Base-by-base conservation (phyloP, 2,329 filamentous ascomycete species). In the Penicillium sp. region DNA sequence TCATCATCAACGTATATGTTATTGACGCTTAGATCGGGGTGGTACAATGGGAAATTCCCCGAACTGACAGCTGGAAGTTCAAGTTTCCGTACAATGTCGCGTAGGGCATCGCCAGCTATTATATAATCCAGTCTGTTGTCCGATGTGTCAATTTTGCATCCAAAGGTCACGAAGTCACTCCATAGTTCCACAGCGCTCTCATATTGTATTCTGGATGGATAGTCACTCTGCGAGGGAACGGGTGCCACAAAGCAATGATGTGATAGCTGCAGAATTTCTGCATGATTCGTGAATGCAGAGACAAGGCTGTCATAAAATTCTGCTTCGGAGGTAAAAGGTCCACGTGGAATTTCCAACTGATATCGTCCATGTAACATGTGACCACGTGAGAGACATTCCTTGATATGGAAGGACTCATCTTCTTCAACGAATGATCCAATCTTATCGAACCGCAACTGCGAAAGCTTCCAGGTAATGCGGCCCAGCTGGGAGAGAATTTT, bases 21-120 rank as follows among this genome's bases (percentile, higher is more conserved):
- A 48, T 69, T 69, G 41, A 62, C 57, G 39, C 73, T 70, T 18
- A 74, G 50, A 51, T 75, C 72, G 20, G 68, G 50, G 32, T 67
- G 61, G 15, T 50, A 58, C 4, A 66, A 45, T 3, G 58, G 50
- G 41, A 62, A 58, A 2, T 44, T 46, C 29, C 24, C 42, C 4
- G 27, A 15, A 23, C 45, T 38, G 13, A 44, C 6, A 15, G 31
- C 9, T 32, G 42, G 25, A 5, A 51, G 44, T 31, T 46, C 20
- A 31, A 51, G 37, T 27, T 20, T 44, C 8, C n/a, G 35, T 3
- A 35, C 15, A 3, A 35, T 35, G 5, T 59, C 53, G n/a, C 39
- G 49, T 12, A 61, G 59, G 35, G 47, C 35, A 9, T 61, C 46
- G 8, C 49, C 59, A 27, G 47, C 49, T 35, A 64, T 50, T 0